Evolutionary conservation across 2,329 filamentous ascomycete genomes (phyloP).

Genomic region (Aaosphaeria pasadenensis): DNA sequence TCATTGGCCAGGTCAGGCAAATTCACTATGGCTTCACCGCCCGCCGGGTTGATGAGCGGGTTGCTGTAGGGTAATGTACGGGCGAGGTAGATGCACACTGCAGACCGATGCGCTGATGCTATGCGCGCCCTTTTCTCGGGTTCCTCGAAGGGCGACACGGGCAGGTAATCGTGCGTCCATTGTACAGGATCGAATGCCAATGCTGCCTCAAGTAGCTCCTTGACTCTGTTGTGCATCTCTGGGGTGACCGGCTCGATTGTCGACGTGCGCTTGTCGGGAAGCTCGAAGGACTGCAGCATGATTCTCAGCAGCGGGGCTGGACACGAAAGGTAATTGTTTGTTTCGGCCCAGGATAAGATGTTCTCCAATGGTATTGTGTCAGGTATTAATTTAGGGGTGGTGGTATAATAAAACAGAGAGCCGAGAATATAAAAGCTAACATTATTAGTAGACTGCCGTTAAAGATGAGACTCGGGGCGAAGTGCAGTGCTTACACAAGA

Average conservation of each 20-base stretch:
- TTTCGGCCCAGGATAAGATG: constrained; percentile 37
- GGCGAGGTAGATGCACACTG: constrained; percentile 40
- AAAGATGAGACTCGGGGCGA: neutral
- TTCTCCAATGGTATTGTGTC: constrained; percentile 29
- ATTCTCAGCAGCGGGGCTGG: constrained; percentile 33
- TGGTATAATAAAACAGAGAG: constrained; percentile 29
- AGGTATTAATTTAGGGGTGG: constrained; percentile 23
- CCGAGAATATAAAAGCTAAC: constrained; percentile 31
- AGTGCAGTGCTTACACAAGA: constrained; percentile 20
- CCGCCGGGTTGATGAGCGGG: constrained; percentile 38
- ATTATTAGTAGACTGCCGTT: constrained; percentile 2
- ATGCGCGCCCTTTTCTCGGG: constrained; percentile 33
- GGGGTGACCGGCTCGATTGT: constrained; percentile 7
- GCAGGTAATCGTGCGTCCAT: constrained; percentile 31
- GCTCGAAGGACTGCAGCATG: constrained; percentile 34
- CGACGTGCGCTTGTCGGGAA: constrained; percentile 21
- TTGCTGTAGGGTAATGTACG: constrained; percentile 29
- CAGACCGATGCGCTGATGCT: constrained; percentile 36
- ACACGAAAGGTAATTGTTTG: constrained; percentile 40
- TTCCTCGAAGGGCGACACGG: constrained; percentile 31
- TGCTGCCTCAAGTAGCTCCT: constrained; percentile 20
- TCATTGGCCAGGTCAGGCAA: constrained; percentile 45
- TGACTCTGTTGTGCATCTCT: constrained; percentile 23
- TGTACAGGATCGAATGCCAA: constrained; percentile 28
- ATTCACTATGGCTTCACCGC: constrained; percentile 35